Evolutionary conservation across 306 rosid species (phyloP).

Genomic region (Albizia julibrissin): DNA sequence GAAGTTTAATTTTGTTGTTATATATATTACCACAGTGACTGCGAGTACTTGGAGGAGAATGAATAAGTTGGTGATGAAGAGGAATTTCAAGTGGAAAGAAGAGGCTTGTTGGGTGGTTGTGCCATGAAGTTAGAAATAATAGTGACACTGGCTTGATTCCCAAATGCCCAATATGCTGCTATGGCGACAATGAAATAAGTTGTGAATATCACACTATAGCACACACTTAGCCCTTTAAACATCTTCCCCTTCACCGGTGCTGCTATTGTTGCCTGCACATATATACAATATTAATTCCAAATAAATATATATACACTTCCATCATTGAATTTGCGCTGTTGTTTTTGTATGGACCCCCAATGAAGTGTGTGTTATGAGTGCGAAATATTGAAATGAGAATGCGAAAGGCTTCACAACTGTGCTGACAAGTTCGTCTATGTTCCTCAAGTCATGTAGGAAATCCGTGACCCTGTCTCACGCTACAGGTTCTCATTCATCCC

Average conservation of each 20-base stretch:
- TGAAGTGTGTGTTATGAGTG: no score
- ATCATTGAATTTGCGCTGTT: neutral
- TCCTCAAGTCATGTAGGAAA: no score
- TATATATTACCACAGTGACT: slow-evolving; percentile 55
- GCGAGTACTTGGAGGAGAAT: slow-evolving; percentile 65
- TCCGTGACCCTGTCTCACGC: no score
- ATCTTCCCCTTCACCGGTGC: slow-evolving; percentile 81
- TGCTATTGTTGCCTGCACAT: slow-evolving; percentile 76
- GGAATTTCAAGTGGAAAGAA: slow-evolving; percentile 75
- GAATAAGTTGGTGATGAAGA: slow-evolving; percentile 64
- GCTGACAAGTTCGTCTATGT: no score
- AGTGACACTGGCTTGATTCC: slow-evolving; percentile 55
- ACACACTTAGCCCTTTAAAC: slow-evolving; percentile 76
- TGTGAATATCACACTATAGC: slow-evolving; percentile 56
- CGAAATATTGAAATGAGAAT: no score
- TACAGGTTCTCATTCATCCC: no score
- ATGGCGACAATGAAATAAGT: slow-evolving; percentile 62
- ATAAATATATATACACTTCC: neutral
- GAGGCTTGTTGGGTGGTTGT: slow-evolving; percentile 13
- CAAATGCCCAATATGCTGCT: slow-evolving; percentile 92
- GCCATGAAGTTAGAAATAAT: slow-evolving; percentile 58
- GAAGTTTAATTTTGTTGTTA: neutral
- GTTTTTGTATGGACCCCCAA: no score
- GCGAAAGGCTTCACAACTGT: no score
- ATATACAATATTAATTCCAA: neutral